These are phyloP conservation scores for Rhodotorula toruloides DNA, from an alignment of 768 basidiomycete species.

Conservation along the genomic window DNA sequence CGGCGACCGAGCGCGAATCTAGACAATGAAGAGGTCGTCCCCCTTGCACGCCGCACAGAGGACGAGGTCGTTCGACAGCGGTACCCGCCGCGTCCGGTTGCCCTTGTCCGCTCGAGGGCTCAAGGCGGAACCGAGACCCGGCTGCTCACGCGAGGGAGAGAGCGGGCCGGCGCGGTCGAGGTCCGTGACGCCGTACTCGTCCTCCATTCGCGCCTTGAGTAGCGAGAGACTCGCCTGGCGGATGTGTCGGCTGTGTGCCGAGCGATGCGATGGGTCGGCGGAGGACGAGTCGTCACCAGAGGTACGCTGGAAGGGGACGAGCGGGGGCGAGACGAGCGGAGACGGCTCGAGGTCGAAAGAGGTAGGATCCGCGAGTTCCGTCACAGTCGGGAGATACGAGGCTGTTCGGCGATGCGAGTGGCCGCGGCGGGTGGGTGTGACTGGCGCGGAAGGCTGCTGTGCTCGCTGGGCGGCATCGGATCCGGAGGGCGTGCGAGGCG, in stretches of 20 bases:
- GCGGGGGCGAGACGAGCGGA: constrained; percentile 1
- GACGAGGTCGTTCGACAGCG: constrained; percentile 15
- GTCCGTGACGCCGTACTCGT: constrained; percentile 51
- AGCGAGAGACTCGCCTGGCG: constrained; percentile 45
- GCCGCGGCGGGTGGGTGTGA: background rate
- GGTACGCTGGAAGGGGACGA: background rate
- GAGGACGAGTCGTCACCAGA: background rate
- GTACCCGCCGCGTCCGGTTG: constrained; percentile 13
- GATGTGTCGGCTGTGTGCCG: constrained; percentile 9
- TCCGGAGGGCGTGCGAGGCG: background rate
- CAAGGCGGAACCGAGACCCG: background rate
- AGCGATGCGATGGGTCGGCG: background rate
- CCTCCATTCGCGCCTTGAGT: constrained; percentile 84
- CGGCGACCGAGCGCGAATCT: too few species aligned
- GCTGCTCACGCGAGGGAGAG: background rate
- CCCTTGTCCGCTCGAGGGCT: background rate
- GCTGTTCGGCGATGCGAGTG: constrained; percentile 10
- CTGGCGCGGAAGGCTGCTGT: background rate
- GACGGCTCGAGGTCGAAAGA: background rate
- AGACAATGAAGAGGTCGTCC: constrained; percentile 7
- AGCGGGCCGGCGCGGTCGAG: constrained; percentile 1
- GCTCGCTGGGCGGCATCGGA: background rate
- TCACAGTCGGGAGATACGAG: constrained; percentile 3
- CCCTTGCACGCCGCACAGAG: constrained; percentile 12
- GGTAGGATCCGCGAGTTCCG: constrained; percentile 2